Evolutionary conservation across 257 asterid species (phyloP).

Genomic region (Penstemon eatonii): DNA sequence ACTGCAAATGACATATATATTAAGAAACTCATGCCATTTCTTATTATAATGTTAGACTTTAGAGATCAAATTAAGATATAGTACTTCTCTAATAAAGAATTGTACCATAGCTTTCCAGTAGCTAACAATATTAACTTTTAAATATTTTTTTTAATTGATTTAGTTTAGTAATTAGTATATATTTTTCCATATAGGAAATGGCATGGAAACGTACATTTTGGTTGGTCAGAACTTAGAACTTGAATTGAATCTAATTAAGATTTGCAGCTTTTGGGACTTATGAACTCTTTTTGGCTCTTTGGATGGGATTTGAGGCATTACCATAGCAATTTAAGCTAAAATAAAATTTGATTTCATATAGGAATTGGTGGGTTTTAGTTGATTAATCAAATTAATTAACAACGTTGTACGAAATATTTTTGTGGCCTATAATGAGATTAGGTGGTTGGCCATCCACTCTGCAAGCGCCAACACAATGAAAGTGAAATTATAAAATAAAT

Average conservation of each 20-base stretch:
- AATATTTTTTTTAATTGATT: neutral
- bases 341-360: too few species aligned
- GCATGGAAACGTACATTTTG: neutral
- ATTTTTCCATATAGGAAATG: neutral
- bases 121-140: neutral
- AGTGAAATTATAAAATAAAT: too few species aligned
- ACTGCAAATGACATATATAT: conserved; percentile 6
- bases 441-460: too few species aligned
- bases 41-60: neutral
- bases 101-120: neutral
- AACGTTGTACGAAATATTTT: too few species aligned
- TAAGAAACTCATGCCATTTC: conserved; percentile 23
- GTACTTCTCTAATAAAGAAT: neutral
- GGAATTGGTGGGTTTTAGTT: too few species aligned
- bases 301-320: conserved; percentile 5
- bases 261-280: neutral
- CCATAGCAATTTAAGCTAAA: neutral
- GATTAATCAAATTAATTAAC: too few species aligned
- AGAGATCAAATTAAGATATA: neutral
- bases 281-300: neutral
- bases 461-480: too few species aligned
- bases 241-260: neutral
- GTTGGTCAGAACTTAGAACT: neutral
- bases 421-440: too few species aligned
- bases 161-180: neutral